A percentile compares a stretch with the other conserved stretches of the same genome.
Evolutionary conservation across 768 basidiomycete species (phyloP).

Genomic region (Lactarius psammicola): DNA sequence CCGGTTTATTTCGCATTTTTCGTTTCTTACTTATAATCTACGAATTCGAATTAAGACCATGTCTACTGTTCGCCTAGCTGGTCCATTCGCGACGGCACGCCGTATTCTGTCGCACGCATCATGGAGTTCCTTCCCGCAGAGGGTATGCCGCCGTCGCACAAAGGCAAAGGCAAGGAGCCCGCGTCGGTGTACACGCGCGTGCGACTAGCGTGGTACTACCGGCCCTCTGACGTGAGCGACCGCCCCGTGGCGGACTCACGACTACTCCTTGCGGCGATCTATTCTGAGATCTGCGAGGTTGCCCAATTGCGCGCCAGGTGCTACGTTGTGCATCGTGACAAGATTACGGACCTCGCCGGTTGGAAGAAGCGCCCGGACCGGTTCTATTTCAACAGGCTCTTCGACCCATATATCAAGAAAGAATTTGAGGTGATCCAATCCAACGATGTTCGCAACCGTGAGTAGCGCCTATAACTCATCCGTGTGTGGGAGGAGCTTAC

Average conservation of each 20-base stretch:
- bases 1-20: slow-evolving; percentile 22
- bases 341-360: slow-evolving; percentile 86
- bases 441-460: slow-evolving; percentile 84
- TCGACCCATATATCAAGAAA: slow-evolving; percentile 97
- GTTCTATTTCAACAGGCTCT: slow-evolving; percentile 94
- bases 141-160: slow-evolving; percentile 48
- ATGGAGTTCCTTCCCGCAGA: slow-evolving; percentile 93
- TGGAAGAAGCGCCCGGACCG: slow-evolving; percentile 95
- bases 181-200: slow-evolving; percentile 72
- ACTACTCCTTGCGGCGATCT: slow-evolving; percentile 91
- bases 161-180: slow-evolving; percentile 62
- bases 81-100: slow-evolving; percentile 89
- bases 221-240: slow-evolving; percentile 93
- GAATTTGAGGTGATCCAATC: slow-evolving; percentile 95
- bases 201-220: slow-evolving; percentile 94
- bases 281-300: slow-evolving; percentile 94
- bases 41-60: slow-evolving; percentile 61
- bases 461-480: slow-evolving; percentile 37
- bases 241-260: slow-evolving; percentile 88
- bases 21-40: slow-evolving; percentile 14
- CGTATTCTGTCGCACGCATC: slow-evolving; percentile 93
- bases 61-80: slow-evolving; percentile 95
- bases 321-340: slow-evolving; percentile 92
- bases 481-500: background rate
- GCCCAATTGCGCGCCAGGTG: slow-evolving; percentile 91